Evolutionary conservation across 148 eudicot species (phyloP).

Genomic region (Fallopia convolvulus): DNA sequence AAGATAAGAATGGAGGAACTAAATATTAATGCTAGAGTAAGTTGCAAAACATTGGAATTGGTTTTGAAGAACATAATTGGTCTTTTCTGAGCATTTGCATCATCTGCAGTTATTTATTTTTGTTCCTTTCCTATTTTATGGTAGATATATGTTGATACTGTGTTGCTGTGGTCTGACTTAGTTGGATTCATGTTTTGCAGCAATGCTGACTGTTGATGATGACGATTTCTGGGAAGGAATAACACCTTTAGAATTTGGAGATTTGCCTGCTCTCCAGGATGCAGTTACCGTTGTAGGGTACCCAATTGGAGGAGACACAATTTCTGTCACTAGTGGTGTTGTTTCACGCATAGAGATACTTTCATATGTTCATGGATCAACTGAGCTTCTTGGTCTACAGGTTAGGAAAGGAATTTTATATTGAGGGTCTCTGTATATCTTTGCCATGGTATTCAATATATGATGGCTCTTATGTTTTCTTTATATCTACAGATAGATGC

Average conservation of each 20-base stretch:
- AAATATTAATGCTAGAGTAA: neutral
- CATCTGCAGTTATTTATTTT: neutral
- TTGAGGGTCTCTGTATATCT: neutral
- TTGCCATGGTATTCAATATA: neutral
- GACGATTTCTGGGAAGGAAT: slow-evolving; percentile 36
- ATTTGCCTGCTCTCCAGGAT: slow-evolving; percentile 38
- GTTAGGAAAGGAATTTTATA: slow-evolving; percentile 8
- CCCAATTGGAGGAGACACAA: slow-evolving; percentile 40
- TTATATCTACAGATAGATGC: slow-evolving; percentile 32
- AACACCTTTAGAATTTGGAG: slow-evolving; percentile 24
- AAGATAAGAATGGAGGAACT: neutral
- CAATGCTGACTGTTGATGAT: slow-evolving; percentile 31
- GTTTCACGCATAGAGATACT: slow-evolving; percentile 37
- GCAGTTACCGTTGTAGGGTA: slow-evolving; percentile 41
- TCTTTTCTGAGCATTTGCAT: neutral
- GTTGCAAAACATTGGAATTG: neutral
- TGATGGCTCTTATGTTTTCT: neutral
- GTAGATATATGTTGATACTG: neutral
- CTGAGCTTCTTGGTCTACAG: slow-evolving; percentile 47
- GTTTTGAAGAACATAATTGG: neutral
- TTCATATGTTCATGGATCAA: slow-evolving; percentile 42
- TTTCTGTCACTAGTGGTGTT: slow-evolving; percentile 43
- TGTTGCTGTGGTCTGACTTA: neutral
- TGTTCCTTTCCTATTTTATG: neutral
- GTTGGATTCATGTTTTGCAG: slow-evolving; percentile 12